Evolutionary conservation across 2,329 filamentous ascomycete species (phyloP).

Genomic region (Colletotrichum musicola): DNA sequence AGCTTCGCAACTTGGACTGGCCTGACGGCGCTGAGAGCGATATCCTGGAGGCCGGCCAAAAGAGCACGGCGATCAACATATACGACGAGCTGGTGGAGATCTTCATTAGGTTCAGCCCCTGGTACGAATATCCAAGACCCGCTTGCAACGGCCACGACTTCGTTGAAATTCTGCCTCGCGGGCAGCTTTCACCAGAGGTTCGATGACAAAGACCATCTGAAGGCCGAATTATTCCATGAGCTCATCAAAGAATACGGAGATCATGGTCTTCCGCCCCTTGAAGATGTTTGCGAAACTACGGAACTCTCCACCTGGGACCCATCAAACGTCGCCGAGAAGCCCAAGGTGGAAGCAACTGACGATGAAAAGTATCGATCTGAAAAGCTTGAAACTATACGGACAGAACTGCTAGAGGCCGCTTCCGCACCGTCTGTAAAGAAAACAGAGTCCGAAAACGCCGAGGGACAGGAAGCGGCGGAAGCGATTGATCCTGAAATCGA

Average conservation of each 20-base stretch:
- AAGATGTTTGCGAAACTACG: background rate
- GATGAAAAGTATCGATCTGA: background rate
- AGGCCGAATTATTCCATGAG: background rate
- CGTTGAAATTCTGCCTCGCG: background rate
- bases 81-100: background rate
- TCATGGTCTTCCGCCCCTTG: background rate
- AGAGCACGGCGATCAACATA: background rate
- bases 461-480: background rate
- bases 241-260: background rate
- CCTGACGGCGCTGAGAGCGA: background rate
- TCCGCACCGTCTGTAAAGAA: background rate
- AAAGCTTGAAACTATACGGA: background rate
- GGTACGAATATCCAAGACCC: background rate
- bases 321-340: background rate
- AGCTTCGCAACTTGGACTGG: background rate
- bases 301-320: background rate
- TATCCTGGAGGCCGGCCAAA: background rate
- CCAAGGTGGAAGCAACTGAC: fast-evolving
- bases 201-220: background rate
- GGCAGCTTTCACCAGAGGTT: background rate
- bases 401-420: background rate
- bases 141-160: background rate
- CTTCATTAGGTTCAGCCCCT: background rate
- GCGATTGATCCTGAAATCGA: background rate
- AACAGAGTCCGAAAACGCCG: background rate